Conservation (phyloP, 2,329 filamentous ascomycete species). For the Penicillium sumatraense region DNA sequence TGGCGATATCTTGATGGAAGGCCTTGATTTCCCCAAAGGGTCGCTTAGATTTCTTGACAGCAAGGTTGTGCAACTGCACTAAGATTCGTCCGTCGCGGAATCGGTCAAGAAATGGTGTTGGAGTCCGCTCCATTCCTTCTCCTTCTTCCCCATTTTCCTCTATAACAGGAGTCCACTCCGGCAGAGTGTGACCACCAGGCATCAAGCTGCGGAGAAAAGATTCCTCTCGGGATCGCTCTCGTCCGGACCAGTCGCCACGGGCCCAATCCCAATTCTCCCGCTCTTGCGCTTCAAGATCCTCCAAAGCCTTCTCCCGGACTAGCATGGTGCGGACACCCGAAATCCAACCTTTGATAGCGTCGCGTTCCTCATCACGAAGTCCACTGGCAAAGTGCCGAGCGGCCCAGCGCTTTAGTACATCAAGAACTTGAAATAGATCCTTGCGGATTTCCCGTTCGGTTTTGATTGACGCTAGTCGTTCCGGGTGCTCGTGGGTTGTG, state of each 20-base stretch:
- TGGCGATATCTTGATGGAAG: conserved; percentile 90
- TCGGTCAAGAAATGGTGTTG: conserved; percentile 71
- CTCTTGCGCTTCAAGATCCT: conserved; percentile 73
- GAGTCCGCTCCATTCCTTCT: conserved; percentile 32
- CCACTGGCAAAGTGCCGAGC: conserved; percentile 84
- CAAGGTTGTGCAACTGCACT: conserved; percentile 85
- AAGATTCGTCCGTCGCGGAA: conserved; percentile 81
- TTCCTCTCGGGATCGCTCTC: conserved; percentile 77
- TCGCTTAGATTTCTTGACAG: conserved; percentile 80
- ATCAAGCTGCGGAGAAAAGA: conserved; percentile 79
- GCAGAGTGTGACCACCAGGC: conserved; percentile 62
- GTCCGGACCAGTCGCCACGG: conserved; percentile 73
- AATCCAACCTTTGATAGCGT: conserved; percentile 79
- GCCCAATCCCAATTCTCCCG: conserved; percentile 81
- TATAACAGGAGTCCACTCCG: conserved; percentile 69
- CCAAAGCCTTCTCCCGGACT: conserved; percentile 74
- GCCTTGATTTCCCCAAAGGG: conserved; percentile 87
- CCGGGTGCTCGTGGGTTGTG: conserved; percentile 85
- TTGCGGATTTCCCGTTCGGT: conserved; percentile 82
- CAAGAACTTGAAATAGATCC: conserved; percentile 83
- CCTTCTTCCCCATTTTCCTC: conserved; percentile 40
- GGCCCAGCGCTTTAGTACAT: conserved; percentile 90
- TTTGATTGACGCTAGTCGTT: conserved; percentile 83
- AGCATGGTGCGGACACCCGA: conserved; percentile 77
- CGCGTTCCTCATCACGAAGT: conserved; percentile 75